These are phyloP conservation scores for Fraxinus anomala DNA, from an alignment of 257 asterid species.

Conservation along the genomic window DNA sequence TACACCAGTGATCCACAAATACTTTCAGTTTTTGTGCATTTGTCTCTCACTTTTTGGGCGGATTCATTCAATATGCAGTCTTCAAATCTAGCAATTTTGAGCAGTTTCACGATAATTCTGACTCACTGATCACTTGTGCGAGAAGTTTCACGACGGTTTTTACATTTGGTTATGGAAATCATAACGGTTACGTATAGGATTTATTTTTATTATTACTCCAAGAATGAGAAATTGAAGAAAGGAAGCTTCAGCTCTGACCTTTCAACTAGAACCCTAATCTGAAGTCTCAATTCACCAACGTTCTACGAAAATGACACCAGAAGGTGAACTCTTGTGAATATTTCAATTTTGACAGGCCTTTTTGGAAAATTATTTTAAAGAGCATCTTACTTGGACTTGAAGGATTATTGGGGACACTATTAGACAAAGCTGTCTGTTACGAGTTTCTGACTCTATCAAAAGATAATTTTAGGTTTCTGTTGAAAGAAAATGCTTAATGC, in stretches of 20 bases:
- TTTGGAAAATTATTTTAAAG: conserved; percentile 18
- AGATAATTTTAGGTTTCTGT: conserved; percentile 36
- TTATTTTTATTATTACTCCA: conserved; percentile 10
- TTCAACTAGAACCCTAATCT: conserved; percentile 31
- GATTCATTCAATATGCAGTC: background rate
- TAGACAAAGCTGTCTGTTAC: conserved; percentile 62
- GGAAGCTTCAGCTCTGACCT: conserved; percentile 21
- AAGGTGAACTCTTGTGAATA: conserved; percentile 21
- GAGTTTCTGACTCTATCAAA: conserved; percentile 36
- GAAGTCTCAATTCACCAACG: conserved; percentile 22
- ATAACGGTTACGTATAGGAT: conserved; percentile 15
- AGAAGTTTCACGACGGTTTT: conserved; percentile 2
- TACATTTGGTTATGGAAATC: conserved; percentile 1
- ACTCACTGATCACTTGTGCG: background rate
- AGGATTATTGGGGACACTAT: conserved; percentile 82
- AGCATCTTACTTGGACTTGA: conserved; percentile 68
- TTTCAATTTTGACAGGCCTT: background rate
- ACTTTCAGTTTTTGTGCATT: background rate
- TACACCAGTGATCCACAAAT: background rate
- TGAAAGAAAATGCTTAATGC: conserved; percentile 39
- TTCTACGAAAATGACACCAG: conserved; percentile 17
- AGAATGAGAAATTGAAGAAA: background rate
- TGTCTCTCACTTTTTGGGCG: background rate
- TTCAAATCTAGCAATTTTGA: conserved; percentile 12
- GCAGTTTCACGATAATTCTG: background rate